Evolutionary conservation across 169 alveolate genomes (phyloP).

Genomic region (Theileria annulata): DNA sequence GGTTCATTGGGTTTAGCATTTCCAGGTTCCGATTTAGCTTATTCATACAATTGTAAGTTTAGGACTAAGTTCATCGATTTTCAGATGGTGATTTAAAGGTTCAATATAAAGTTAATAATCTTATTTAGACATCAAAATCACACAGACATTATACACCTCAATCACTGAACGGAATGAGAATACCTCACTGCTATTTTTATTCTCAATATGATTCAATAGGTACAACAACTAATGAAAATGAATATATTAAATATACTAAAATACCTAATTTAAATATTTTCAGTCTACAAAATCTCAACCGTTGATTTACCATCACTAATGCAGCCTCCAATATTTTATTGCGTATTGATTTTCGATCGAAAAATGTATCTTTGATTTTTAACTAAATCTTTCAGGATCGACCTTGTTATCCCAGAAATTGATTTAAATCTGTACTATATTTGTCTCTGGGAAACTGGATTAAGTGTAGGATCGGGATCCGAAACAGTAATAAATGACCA

Average conservation of each 20-base stretch:
- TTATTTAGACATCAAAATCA: conserved; percentile 25
- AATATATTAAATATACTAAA: too few species aligned
- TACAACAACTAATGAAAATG: background rate
- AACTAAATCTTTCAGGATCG: background rate
- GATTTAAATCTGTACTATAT: conserved; percentile 20
- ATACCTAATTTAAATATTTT: background rate
- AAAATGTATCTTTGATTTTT: conserved; percentile 17
- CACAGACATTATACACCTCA: conserved; percentile 57
- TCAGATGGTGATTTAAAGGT: conserved; percentile 12
- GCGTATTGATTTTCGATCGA: conserved; percentile 34
- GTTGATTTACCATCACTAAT: conserved; percentile 56
- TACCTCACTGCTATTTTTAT: conserved; percentile 50
- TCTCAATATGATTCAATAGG: background rate
- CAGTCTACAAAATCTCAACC: conserved; percentile 61
- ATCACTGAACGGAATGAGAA: conserved; percentile 42
- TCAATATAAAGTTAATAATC: background rate
- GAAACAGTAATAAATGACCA: conserved; percentile 28
- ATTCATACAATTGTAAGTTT: conserved; percentile 49
- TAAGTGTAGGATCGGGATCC: conserved; percentile 1
- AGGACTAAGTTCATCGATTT: background rate
- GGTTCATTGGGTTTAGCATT: conserved; percentile 53
- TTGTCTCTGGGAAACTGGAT: conserved; percentile 50
- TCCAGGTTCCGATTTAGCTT: conserved; percentile 65
- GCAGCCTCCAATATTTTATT: conserved; percentile 52
- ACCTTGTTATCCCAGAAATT: background rate